Base-by-base conservation (phyloP, 2,329 filamentous ascomycete genomes). In the Talaromyces sp. region DNA sequence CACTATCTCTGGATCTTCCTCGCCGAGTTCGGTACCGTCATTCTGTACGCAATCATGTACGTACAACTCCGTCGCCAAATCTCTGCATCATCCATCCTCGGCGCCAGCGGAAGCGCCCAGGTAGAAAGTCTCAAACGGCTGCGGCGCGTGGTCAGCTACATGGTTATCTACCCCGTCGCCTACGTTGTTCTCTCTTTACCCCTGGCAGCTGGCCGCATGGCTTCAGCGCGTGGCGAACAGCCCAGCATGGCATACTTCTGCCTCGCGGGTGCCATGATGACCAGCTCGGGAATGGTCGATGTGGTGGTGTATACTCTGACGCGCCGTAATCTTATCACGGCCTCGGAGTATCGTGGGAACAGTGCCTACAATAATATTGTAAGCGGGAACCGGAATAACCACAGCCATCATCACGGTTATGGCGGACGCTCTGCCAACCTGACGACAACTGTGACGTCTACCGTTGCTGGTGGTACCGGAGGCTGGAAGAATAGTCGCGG, bases 181-280 rank as follows among this genome's bases (percentile, higher is more conserved):
- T 90, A 90, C 68, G 83, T 83, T 4, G 73, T 87, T 13, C 65
- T 85, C 46, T 89, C 88, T 59, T 79, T 91, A 27, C 88, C 88
- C 1, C 78, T 84, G 8, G 86, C 85, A 2, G 77, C 76, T 2
- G 77, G 75, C 27, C 75, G 77, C 49, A 79, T 79, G 77, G 71
- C 75, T 19, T 72, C 73, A 4, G 75, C 74, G 7, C 69, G 71
- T 51, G 72, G 73, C 19, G 58, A 70, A 17, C 66, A 60, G 1
- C 71, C 75, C 1, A 73, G 66, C 26, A 58, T 75, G 3, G 75
- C 76, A 17, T 80, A 80, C 62, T 78, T 83, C 57, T 82, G 80
- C 66, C 73, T 81, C 21, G 78, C 82, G 0, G 84, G 82, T 32
- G 78, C 82, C 5, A 75, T 86, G 65, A 83, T 86, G 61, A 82